A percentile compares a stretch with the other conserved stretches of the same genome.
Conservation (phyloP, 2,329 filamentous ascomycete species). For the Aspergillus sclerotialis region DNA sequence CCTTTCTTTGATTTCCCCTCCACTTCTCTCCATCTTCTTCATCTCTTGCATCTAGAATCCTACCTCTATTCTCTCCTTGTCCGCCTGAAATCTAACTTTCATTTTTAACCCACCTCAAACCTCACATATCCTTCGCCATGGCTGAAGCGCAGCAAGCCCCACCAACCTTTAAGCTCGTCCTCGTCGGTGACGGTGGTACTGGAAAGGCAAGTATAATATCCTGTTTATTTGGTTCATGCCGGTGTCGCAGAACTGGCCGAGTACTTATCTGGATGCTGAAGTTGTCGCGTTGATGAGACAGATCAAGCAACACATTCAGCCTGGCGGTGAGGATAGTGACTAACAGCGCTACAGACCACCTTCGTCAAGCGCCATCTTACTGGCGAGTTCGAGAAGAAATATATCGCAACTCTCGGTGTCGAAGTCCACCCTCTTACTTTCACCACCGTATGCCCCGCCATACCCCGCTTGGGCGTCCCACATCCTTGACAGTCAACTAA, state of each 20-base stretch:
- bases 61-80: conserved; percentile 8
- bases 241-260: too few species aligned
- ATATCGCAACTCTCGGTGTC: conserved; percentile 98
- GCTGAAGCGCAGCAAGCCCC: conserved; percentile 45
- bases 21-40: conserved; percentile 16
- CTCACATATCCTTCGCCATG: conserved; percentile 46
- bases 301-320: conserved; percentile 21
- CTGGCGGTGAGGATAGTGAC: neutral
- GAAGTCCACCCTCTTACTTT: conserved; percentile 98
- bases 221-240: neutral
- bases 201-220: conserved; percentile 75
- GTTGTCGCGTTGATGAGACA: too few species aligned
- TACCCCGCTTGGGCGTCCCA: conserved; percentile 22
- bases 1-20: conserved; percentile 7
- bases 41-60: too few species aligned
- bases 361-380: conserved; percentile 99
- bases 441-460: conserved; percentile 71
- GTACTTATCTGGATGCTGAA: too few species aligned
- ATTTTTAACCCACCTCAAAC: conserved; percentile 9
- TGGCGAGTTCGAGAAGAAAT: conserved; percentile 99
- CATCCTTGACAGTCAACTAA: conserved; percentile 10
- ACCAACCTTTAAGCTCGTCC: conserved; percentile 98
- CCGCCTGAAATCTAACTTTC: too few species aligned
- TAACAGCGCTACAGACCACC: conserved; percentile 63
- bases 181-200: conserved; percentile 98